Base-by-base conservation (phyloP, 208 protist species). In the Wallacemonas rigidus region DNA sequence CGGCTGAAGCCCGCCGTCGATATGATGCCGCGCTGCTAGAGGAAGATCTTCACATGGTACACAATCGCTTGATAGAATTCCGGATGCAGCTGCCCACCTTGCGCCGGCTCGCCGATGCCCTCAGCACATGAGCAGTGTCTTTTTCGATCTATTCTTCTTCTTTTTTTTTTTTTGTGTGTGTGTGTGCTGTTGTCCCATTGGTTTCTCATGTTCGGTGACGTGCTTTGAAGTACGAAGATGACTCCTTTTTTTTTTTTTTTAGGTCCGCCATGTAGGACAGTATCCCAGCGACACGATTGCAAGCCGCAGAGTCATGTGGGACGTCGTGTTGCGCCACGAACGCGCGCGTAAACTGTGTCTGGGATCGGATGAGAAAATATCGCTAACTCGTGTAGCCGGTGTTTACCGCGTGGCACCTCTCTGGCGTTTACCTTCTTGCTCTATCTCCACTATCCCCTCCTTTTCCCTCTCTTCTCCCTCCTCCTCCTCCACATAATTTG, bases 11-110 rank as follows among this genome's bases (percentile, higher is more conserved):
- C 3, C 69, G 75, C 9, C 43, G 57, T 7, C 41, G 53, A 40
- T 85, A 80, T 17, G 74, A 85, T 36, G 58, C 55, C 15, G 53
- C 60, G 17, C 71, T 80, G 56, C 48, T 83, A 38, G 65, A 74
- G 60, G 76, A 74, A 2, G 78, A 74, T 8, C 54, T 77, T 35
- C 57, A 56, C 43, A 12, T 39, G 35, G 64, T 84, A 47, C 68
- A 83, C 35, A 60, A 53, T 26, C 43, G 58, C 39, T 67, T 84
- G 51, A n/a, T 41, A 1, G 43, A 67, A 48, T 87, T 87, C 62
- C 67, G 78, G 39, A 58, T 44, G 7, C 60, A 78, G 45, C 43
- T 87, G n/a, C 82, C 82, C n/a, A 62, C 72, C 12, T 63, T 87
- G 45, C 71, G 75, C 8, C 75, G 45, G 38, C 75, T 76, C 50